Evolutionary conservation across 2,329 filamentous ascomycete species (phyloP), one percentile per base, ranked within the genome.

Genomic region (Aspergillus proliferans): DNA sequence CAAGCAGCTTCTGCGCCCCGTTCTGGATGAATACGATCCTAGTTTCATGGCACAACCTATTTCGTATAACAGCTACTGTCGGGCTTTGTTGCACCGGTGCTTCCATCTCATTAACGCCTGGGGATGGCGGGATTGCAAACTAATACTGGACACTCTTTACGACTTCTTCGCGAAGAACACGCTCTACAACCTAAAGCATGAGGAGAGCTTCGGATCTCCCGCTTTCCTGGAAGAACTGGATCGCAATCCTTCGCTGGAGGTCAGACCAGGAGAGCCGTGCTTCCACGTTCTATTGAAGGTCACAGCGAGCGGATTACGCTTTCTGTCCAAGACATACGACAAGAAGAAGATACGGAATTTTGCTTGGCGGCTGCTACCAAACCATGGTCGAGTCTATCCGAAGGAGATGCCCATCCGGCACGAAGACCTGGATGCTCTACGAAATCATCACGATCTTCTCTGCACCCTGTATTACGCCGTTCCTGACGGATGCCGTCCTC

Each of bases 401-500:
- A 84, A 83, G 58, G 81, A 84, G 24, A 69, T 78, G 50, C 65
- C 72, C 4, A 61, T 84, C 12, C 71, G 70, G 26, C 71, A 76
- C 47, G 71, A 75, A 48, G 80, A 80, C 53, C 65, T 84, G 10
- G 74, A 79, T 46, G 79, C 81, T 1, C 65, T 84, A 42, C 74
- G 79, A 43, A 84, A 84, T 54, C 80, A 84, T 50, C 80, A 83
- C 53, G 80, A 84, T 57, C 68, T 84, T 14, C 70, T 84, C 0
- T 80, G 76, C 47, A 80, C 78, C 3, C 67, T 84, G 12, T 83
- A 83, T 59, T 82, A 74, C 70, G 75, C 74, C 39, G 76, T 77
- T 34, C 80, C 81, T 22, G 64, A 75, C 24, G 68, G 70, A 1
- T 76, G 71, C 57, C 72, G 81, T n/a, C 79, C 79, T 38, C 71